Conservation (phyloP, 345 rosid genomes). For the Rhodomyrtus tomentosa region DNA sequence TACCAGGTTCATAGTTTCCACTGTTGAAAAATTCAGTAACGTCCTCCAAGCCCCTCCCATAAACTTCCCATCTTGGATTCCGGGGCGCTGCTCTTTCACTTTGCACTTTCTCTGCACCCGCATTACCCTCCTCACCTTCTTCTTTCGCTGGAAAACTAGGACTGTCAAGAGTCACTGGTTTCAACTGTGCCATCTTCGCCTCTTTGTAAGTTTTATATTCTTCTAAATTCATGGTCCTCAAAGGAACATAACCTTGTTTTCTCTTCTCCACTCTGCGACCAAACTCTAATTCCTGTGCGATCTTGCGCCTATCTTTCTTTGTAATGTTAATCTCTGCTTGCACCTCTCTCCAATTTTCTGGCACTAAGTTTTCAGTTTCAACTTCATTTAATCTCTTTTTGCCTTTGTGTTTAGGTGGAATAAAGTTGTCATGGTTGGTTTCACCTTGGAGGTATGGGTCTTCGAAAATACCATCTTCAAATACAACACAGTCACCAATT, state of each 20-base stretch:
- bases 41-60: constrained; percentile 80
- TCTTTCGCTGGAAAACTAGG: constrained; percentile 21
- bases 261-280: constrained; percentile 67
- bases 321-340: constrained; percentile 72
- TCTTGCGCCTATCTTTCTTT: constrained; percentile 75
- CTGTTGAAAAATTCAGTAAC: constrained; percentile 55
- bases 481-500: constrained; percentile 86
- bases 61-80: constrained; percentile 92
- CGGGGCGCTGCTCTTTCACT: constrained; percentile 53
- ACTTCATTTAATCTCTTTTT: constrained; percentile 16
- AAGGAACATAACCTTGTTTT: constrained; percentile 44
- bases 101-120: neutral
- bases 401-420: neutral
- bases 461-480: constrained; percentile 80
- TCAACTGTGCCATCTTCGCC: constrained; percentile 53
- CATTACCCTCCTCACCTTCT: constrained; percentile 6
- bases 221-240: constrained; percentile 47
- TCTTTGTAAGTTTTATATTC: constrained; percentile 48
- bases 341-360: constrained; percentile 73
- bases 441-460: constrained; percentile 46
- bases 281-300: constrained; percentile 71
- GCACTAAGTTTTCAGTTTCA: constrained; percentile 58
- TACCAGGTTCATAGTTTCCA: constrained; percentile 43
- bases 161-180: constrained; percentile 52
- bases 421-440: neutral